phyloP scores from a whole-genome alignment of 2,329 filamentous ascomycete genomes.

The Cladobotryum mycophilum region DNA sequence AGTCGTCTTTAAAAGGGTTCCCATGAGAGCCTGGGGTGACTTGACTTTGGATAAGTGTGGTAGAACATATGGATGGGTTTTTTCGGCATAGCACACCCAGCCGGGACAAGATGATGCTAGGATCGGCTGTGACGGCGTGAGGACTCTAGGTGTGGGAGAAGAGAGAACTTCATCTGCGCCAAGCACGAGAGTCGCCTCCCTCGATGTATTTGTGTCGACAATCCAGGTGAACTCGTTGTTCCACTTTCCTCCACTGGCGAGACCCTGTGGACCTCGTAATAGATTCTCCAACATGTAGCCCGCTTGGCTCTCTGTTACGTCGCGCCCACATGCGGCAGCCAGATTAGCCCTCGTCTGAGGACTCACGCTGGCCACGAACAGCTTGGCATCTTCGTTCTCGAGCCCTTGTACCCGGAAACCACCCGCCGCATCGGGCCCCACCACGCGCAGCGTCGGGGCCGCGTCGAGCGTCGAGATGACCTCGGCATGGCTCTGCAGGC shows the following conservation, averaged over 20 bases:
- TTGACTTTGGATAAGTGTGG: slow-evolving; percentile 88
- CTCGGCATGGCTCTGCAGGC: slow-evolving; percentile 87
- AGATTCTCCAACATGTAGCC: slow-evolving; percentile 79
- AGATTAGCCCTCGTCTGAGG: slow-evolving; percentile 86
- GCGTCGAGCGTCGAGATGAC: slow-evolving; percentile 77
- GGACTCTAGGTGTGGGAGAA: slow-evolving; percentile 16
- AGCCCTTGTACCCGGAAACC: slow-evolving; percentile 42
- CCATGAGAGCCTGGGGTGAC: slow-evolving; percentile 86
- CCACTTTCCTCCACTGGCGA: slow-evolving; percentile 63
- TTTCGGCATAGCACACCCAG: slow-evolving; percentile 98
- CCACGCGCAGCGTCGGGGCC: slow-evolving; percentile 43
- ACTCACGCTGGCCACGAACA: slow-evolving; percentile 89
- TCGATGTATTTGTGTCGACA: slow-evolving; percentile 77
- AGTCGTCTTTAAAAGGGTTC: slow-evolving; percentile 82
- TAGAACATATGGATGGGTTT: slow-evolving; percentile 90
- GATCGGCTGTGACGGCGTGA: slow-evolving; percentile 47
- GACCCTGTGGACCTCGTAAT: slow-evolving; percentile 59
- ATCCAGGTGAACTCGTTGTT: slow-evolving; percentile 82
- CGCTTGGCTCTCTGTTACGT: slow-evolving; percentile 64
- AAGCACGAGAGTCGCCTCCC: slow-evolving; percentile 76
- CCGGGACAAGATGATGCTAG: slow-evolving; percentile 90
- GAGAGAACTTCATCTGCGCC: slow-evolving; percentile 64
- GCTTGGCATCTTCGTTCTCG: slow-evolving; percentile 56
- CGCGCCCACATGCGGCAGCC: slow-evolving; percentile 72
- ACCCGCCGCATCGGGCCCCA: slow-evolving; percentile 26